These are phyloP conservation scores for Podospora pseudoanserina DNA, from an alignment of 495 filamentous ascomycete species.

Conservation along the genomic window DNA sequence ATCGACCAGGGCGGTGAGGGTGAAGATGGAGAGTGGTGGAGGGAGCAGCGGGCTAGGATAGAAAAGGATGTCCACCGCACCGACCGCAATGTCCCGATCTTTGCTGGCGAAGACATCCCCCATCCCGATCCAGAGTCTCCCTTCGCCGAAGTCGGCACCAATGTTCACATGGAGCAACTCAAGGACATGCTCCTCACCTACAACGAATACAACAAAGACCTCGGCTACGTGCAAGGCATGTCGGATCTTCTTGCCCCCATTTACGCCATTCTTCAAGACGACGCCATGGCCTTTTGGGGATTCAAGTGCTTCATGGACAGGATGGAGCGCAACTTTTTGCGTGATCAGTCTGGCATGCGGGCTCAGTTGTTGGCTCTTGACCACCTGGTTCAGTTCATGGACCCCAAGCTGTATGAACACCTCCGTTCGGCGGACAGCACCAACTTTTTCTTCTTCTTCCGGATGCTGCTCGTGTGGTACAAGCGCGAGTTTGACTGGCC, in stretches of 20 bases:
- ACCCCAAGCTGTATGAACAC: constrained; percentile 88
- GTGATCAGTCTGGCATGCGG: constrained; percentile 94
- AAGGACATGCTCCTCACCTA: constrained; percentile 99
- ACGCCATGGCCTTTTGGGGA: constrained; percentile 93
- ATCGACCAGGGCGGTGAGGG: constrained; percentile 71
- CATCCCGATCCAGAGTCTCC: constrained; percentile 96
- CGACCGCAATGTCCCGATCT: constrained; percentile 86
- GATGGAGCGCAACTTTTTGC: constrained; percentile 96
- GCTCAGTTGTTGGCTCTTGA: constrained; percentile 85
- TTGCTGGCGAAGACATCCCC: constrained; percentile 94
- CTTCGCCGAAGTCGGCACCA: constrained; percentile 85
- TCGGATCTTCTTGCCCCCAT: constrained; percentile 93
- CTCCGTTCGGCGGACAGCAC: constrained; percentile 86
- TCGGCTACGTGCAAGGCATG: constrained; percentile 99
- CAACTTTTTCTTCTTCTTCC: constrained; percentile 99
- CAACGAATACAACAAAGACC: constrained; percentile 89
- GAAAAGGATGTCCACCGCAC: constrained; percentile 98
- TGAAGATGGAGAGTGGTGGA: constrained; percentile 88
- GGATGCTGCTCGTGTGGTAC: constrained; percentile 97
- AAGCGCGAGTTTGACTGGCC: constrained; percentile 92
- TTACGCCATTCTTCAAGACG: constrained; percentile 95
- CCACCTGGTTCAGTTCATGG: constrained; percentile 92
- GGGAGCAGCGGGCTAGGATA: constrained; percentile 88
- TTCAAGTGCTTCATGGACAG: constrained; percentile 96
- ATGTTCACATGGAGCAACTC: constrained; percentile 96